phyloP scores from a whole-genome alignment of 352 stramenopile species.

The Pythium brachiatum region DNA sequence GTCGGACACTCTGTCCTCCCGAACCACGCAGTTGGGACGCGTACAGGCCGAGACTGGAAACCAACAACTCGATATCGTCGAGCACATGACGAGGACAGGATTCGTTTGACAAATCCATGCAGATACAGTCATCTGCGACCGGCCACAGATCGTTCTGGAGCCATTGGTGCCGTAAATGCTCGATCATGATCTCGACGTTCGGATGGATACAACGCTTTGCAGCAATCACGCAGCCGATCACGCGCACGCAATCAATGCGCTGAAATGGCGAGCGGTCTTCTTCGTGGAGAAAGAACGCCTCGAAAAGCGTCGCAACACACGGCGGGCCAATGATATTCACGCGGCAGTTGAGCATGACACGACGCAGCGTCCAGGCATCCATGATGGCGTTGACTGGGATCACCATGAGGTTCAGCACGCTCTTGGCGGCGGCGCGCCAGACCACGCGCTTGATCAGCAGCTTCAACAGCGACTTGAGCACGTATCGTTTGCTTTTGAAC shows the following conservation, averaged over 20 bases:
- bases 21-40: background rate
- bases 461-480: constrained; percentile 55
- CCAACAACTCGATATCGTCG: constrained; percentile 35
- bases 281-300: constrained; percentile 33
- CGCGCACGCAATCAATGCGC: constrained; percentile 49
- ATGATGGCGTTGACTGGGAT: constrained; percentile 46
- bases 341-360: constrained; percentile 47
- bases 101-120: constrained; percentile 1
- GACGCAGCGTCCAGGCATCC: constrained; percentile 44
- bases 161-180: constrained; percentile 42
- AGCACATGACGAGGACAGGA: constrained; percentile 32
- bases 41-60: constrained; percentile 27
- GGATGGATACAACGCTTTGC: constrained; percentile 47
- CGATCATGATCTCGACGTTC: constrained; percentile 56
- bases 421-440: constrained; percentile 42
- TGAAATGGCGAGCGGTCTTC: constrained; percentile 32
- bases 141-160: constrained; percentile 36
- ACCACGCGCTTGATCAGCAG: constrained; percentile 51
- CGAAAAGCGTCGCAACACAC: constrained; percentile 34
- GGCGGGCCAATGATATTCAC: constrained; percentile 48
- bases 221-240: constrained; percentile 40
- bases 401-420: constrained; percentile 38
- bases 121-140: constrained; percentile 32
- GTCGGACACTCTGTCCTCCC: constrained; percentile 7
- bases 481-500: constrained; percentile 54